Evolutionary conservation across 83 land plant genomes (phyloP).

Genomic region (Picea mariana): DNA sequence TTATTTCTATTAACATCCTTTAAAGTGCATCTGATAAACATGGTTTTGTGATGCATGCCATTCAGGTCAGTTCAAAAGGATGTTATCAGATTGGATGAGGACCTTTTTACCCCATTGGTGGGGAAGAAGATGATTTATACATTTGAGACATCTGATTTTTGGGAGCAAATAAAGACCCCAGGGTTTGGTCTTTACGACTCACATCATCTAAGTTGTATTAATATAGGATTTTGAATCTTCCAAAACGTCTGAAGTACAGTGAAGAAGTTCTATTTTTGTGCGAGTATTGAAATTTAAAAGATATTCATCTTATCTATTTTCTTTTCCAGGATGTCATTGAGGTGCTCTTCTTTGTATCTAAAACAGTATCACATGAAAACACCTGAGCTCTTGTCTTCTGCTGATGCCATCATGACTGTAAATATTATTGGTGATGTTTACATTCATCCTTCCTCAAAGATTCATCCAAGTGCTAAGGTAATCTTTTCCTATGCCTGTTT

Average conservation of each 20-base stretch:
- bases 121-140: slow-evolving; percentile 61
- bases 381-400: slow-evolving; percentile 49
- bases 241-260: background rate
- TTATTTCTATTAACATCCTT: slow-evolving; percentile 2
- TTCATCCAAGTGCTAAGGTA: too few species aligned
- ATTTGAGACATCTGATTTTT: slow-evolving; percentile 49
- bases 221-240: background rate
- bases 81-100: slow-evolving; percentile 57
- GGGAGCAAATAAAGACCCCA: slow-evolving; percentile 67
- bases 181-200: slow-evolving; percentile 26
- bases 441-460: slow-evolving; percentile 57
- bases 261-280: background rate
- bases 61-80: slow-evolving; percentile 43
- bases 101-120: slow-evolving; percentile 56
- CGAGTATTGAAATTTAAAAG: background rate
- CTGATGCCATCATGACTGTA: slow-evolving; percentile 28
- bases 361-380: slow-evolving; percentile 41
- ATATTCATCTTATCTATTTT: slow-evolving; percentile 7
- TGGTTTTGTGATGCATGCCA: slow-evolving; percentile 6
- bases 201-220: background rate
- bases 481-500: too few species aligned
- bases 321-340: slow-evolving; percentile 46
- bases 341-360: slow-evolving; percentile 56
- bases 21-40: slow-evolving; percentile 1
- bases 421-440: slow-evolving; percentile 52